A percentile compares a stretch with the other conserved stretches of the same genome.
Evolutionary conservation across 257 asterid species (phyloP).

Genomic region (Petunia secreta): DNA sequence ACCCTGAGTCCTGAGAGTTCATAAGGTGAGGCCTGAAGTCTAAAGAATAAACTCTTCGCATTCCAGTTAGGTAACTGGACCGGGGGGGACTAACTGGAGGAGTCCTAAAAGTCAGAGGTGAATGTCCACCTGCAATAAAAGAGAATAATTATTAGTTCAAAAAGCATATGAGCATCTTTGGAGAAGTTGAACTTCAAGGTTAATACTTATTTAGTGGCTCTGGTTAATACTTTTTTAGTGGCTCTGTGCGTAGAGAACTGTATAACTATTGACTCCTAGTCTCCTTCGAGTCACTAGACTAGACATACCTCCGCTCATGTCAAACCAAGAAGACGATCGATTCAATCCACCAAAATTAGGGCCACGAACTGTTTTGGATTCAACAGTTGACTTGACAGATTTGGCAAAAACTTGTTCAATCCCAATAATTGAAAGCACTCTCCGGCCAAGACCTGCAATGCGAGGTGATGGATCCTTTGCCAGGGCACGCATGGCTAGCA

Average conservation of each 20-base stretch:
- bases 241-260: constrained; percentile 5
- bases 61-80: constrained; percentile 77
- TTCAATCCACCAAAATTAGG: constrained; percentile 72
- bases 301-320: constrained; percentile 72
- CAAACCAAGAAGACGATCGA: constrained; percentile 95
- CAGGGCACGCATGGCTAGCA: constrained; percentile 78
- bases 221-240: neutral
- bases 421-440: constrained; percentile 84
- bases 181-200: constrained; percentile 9
- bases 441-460: constrained; percentile 81
- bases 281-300: constrained; percentile 17
- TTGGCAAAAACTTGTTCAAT: constrained; percentile 89
- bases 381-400: constrained; percentile 62
- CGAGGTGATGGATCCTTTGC: constrained; percentile 99
- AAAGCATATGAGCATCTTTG: neutral
- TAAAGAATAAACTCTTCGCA: constrained; percentile 93
- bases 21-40: constrained; percentile 90
- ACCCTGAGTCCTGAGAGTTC: constrained; percentile 85
- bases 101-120: constrained; percentile 87
- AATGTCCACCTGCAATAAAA: constrained; percentile 56
- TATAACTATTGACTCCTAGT: constrained; percentile 7
- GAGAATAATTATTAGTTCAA: neutral
- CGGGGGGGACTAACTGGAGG: constrained; percentile 99
- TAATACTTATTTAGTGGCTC: neutral
- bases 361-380: constrained; percentile 48